These are phyloP conservation scores for Lanmaoa pseudosensibilis DNA, from an alignment of 768 basidiomycete species.

Conservation along the genomic window DNA sequence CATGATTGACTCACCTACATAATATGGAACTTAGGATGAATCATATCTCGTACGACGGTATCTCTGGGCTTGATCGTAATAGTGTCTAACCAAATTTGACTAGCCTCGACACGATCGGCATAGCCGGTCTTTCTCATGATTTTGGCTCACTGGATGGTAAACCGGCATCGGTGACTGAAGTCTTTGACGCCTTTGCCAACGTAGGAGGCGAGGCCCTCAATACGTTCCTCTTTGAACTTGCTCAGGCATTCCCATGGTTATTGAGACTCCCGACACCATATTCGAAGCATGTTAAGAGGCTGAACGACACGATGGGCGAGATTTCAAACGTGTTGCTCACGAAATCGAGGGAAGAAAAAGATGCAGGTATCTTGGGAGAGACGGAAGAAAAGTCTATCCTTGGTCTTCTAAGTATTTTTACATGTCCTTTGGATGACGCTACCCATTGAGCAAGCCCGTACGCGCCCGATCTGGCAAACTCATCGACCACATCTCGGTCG, in stretches of 20 bases:
- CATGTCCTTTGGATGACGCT: conserved; percentile 42
- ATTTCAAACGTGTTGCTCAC: conserved; percentile 36
- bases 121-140: conserved; percentile 46
- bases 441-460: conserved; percentile 54
- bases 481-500: conserved; percentile 42
- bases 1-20: not conserved
- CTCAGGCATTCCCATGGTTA: conserved; percentile 31
- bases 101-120: conserved; percentile 46
- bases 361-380: conserved; percentile 26
- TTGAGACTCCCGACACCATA: conserved; percentile 33
- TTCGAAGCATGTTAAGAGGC: conserved; percentile 20
- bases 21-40: conserved; percentile 39
- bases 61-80: not conserved
- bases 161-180: conserved; percentile 21
- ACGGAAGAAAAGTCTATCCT: conserved; percentile 39
- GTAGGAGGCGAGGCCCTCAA: conserved; percentile 7
- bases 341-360: conserved; percentile 35
- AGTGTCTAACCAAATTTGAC: not conserved
- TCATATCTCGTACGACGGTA: conserved; percentile 38
- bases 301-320: conserved; percentile 33
- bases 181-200: conserved; percentile 26
- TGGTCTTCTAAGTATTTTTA: conserved; percentile 36
- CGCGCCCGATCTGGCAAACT: conserved; percentile 40
- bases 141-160: conserved; percentile 44
- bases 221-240: conserved; percentile 26